phyloP scores from a whole-genome alignment of 805 yeast genomes.

The Candida oleophila region DNA sequence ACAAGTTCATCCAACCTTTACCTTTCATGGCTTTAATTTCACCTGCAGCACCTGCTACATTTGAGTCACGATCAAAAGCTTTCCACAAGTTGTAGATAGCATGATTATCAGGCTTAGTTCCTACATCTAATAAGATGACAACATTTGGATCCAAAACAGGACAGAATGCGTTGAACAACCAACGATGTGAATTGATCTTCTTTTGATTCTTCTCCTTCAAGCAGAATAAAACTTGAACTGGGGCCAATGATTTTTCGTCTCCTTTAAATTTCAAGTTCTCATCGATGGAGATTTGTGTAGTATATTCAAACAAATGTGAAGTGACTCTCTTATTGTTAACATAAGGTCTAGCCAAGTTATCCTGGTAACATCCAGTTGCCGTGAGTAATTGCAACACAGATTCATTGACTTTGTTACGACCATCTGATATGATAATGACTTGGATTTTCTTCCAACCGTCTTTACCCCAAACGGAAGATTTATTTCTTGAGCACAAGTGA shows the following conservation, averaged over 20 bases:
- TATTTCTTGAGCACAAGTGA: constrained; percentile 76
- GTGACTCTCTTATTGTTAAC: constrained; percentile 90
- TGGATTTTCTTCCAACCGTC: constrained; percentile 97
- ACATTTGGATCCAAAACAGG: constrained; percentile 92
- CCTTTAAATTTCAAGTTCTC: constrained; percentile 88
- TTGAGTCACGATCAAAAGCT: constrained; percentile 92
- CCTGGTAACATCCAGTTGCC: constrained; percentile 96
- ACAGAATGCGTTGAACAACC: constrained; percentile 95
- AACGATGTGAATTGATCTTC: constrained; percentile 95
- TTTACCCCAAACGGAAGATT: constrained; percentile 90
- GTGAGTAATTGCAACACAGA: constrained; percentile 86
- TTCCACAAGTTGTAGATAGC: constrained; percentile 96
- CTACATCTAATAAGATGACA: constrained; percentile 89
- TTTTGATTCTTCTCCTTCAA: constrained; percentile 89
- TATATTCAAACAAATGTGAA: constrained; percentile 93
- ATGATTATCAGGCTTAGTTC: constrained; percentile 87
- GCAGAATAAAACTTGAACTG: constrained; percentile 92
- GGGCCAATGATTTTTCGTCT: constrained; percentile 84
- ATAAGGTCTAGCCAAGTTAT: constrained; percentile 91
- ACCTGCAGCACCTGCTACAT: constrained; percentile 99
- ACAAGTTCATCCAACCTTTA: constrained; percentile 71
- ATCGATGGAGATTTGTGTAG: constrained; percentile 92
- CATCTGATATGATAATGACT: constrained; percentile 89
- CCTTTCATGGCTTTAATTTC: constrained; percentile 96
- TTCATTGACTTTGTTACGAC: constrained; percentile 83